Conservation (phyloP, 176 grass and related monocot genomes). For the Chloris gayana region DNA sequence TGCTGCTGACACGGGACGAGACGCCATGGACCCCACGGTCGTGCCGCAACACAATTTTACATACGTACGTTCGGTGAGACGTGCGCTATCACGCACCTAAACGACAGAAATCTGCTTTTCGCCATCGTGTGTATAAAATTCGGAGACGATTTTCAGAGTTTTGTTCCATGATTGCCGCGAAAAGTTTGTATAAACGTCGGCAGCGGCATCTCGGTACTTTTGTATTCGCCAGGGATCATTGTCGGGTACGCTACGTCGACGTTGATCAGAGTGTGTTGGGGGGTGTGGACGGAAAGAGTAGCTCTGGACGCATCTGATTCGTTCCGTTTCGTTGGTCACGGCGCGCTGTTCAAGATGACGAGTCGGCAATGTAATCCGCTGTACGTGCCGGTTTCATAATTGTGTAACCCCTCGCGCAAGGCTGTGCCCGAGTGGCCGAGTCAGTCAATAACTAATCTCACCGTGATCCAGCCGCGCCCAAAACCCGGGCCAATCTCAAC, state of each 20-base stretch:
- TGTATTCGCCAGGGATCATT: background rate
- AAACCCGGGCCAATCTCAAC: constrained; percentile 9
- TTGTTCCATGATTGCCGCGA: background rate
- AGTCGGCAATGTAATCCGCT: too few species aligned
- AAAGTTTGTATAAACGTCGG: background rate
- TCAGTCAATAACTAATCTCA: background rate
- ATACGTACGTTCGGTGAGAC: constrained; percentile 30
- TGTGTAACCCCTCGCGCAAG: background rate
- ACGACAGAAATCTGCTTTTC: constrained; percentile 26
- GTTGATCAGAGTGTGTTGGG: background rate
- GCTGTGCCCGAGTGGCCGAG: background rate
- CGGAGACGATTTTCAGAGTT: background rate
- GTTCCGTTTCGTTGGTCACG: too few species aligned
- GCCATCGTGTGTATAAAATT: background rate
- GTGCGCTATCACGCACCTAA: background rate
- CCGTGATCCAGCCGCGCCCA: background rate
- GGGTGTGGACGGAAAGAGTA: too few species aligned
- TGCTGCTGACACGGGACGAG: too few species aligned
- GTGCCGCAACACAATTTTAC: background rate
- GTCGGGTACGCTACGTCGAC: constrained; percentile 1
- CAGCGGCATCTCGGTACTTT: background rate
- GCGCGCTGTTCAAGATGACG: too few species aligned
- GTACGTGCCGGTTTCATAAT: too few species aligned
- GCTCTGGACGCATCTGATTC: too few species aligned
- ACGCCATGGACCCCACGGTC: too few species aligned